These are phyloP conservation scores for Parietichytrium sp. DNA, from an alignment of 108 stramenopile genomes.

Conservation along the genomic window DNA sequence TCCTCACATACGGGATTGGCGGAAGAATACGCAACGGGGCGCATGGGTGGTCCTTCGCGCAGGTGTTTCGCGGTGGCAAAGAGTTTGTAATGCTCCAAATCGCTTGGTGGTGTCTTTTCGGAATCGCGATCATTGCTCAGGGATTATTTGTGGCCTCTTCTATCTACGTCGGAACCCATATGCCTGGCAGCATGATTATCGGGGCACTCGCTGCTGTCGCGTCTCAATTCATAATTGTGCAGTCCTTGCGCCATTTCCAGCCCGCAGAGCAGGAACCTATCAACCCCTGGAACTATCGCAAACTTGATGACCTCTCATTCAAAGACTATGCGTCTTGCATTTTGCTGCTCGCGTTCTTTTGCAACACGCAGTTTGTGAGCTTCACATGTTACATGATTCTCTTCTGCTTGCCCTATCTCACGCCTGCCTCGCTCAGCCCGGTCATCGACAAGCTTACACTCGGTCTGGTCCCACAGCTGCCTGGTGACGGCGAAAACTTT, in stretches of 20 bases:
- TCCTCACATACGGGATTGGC: constrained; percentile 9
- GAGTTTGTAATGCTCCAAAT: neutral
- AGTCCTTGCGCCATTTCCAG: neutral
- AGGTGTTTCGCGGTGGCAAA: constrained; percentile 24
- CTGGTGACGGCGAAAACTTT: neutral
- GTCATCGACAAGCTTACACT: neutral
- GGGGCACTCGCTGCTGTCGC: neutral
- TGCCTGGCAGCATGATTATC: neutral
- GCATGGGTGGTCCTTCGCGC: constrained; percentile 15
- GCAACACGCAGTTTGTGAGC: constrained; percentile 29
- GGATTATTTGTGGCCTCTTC: neutral
- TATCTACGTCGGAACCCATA: neutral
- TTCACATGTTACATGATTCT: constrained; percentile 28
- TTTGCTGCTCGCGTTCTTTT: neutral
- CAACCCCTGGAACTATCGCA: neutral
- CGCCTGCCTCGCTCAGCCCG: neutral
- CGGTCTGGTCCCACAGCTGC: neutral
- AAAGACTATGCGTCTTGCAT: neutral
- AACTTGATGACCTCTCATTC: neutral
- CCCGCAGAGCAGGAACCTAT: neutral
- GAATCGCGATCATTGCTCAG: neutral
- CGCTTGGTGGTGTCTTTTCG: constrained; percentile 2
- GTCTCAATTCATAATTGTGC: neutral
- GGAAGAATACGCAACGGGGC: neutral
- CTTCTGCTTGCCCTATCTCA: neutral